Conservation (phyloP, 1,284 basidiomycete species). For the Sanghuangporus weigelae region DNA sequence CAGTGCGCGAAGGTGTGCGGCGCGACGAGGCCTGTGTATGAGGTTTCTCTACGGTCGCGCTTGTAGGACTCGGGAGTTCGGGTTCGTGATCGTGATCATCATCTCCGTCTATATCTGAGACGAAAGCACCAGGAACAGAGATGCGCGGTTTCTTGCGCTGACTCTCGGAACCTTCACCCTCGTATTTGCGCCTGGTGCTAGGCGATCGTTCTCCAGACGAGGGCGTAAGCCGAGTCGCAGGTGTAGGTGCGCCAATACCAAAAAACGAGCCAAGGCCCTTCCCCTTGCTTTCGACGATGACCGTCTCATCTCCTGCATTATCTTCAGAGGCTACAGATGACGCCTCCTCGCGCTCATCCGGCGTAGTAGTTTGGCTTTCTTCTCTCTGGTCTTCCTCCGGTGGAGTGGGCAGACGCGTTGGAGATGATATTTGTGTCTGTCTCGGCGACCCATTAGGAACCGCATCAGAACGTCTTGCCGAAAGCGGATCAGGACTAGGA, state of each 20-base stretch:
- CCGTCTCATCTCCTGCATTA: neutral
- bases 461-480: neutral
- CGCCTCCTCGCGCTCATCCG: neutral
- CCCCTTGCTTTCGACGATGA: conserved; percentile 6
- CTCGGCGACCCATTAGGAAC: neutral
- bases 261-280: conserved; percentile 15
- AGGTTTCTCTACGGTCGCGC: neutral
- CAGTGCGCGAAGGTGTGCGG: neutral
- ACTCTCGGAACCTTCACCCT: neutral
- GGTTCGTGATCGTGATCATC: conserved; percentile 8
- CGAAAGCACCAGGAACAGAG: conserved; percentile 15
- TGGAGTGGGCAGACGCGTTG: conserved; percentile 12
- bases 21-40: neutral
- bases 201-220: neutral
- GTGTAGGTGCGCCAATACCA: neutral
- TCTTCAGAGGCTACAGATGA: neutral
- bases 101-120: conserved; percentile 1
- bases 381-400: neutral
- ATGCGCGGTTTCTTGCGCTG: neutral
- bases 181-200: conserved; percentile 1
- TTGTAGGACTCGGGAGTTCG: conserved; percentile 11
- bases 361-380: neutral
- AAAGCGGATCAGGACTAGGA: conserved; percentile 1
- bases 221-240: conserved; percentile 1
- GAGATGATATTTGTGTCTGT: neutral